Percentiles rank a stretch among this genome's conserved stretches.
phyloP scores from a whole-genome alignment of 371 early-diverging fungal genomes.

The Amoeboaphelidium protococcarum region DNA sequence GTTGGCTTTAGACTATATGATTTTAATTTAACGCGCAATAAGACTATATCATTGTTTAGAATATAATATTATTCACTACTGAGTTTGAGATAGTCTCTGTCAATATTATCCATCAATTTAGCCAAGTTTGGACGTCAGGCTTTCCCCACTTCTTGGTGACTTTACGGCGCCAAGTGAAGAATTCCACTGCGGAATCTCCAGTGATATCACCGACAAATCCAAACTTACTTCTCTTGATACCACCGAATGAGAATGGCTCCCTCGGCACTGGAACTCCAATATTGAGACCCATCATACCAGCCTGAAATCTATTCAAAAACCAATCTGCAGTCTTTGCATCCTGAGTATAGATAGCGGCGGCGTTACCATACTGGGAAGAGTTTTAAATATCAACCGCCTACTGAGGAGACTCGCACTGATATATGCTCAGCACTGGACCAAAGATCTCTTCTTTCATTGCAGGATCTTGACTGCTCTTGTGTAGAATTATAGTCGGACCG shows the following conservation, averaged over 20 bases:
- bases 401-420: conserved; percentile 18
- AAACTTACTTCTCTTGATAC: conserved; percentile 28
- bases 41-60: too few relatives aligned
- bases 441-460: conserved; percentile 46
- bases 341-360: conserved; percentile 33
- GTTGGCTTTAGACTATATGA: too few relatives aligned
- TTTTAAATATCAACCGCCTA: conserved; percentile 39
- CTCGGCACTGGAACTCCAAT: conserved; percentile 32
- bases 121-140: neutral
- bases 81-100: too few relatives aligned
- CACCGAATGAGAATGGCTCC: conserved; percentile 51
- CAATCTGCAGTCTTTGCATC: conserved; percentile 30
- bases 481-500: conserved; percentile 33
- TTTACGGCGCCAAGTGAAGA: neutral
- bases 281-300: conserved; percentile 47
- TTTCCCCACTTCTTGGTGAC: neutral
- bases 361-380: conserved; percentile 37
- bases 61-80: too few relatives aligned
- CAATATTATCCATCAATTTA: neutral
- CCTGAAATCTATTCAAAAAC: conserved; percentile 26
- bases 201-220: conserved; percentile 41
- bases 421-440: conserved; percentile 38
- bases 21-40: too few relatives aligned
- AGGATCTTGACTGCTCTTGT: conserved; percentile 18
- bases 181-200: conserved; percentile 24